Conservation (phyloP, 2,329 filamentous ascomycete species). For the Colletotrichum sojae region DNA sequence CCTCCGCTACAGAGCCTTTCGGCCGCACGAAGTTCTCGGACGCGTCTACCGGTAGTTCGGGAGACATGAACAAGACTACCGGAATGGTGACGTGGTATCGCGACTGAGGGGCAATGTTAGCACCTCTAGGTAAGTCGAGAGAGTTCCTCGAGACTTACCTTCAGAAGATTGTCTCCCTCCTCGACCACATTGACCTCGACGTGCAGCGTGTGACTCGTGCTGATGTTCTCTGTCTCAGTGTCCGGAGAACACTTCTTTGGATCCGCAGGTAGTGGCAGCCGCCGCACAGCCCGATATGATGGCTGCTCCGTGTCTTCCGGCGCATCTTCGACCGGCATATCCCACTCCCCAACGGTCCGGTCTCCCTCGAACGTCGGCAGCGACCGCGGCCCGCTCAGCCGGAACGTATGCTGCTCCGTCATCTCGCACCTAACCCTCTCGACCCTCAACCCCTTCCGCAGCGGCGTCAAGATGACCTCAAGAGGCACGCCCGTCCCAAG, state of each 20-base stretch:
- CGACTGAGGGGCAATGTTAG: not conserved
- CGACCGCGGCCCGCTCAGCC: not conserved
- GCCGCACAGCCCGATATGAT: not conserved
- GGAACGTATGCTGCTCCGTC: slow-evolving; percentile 11
- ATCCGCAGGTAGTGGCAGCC: slow-evolving; percentile 15
- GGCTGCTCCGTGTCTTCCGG: not conserved
- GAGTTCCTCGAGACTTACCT: not conserved
- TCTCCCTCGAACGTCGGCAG: slow-evolving; percentile 4
- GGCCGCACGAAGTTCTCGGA: slow-evolving; percentile 16
- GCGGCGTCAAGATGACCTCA: slow-evolving; percentile 14
- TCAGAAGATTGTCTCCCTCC: not conserved
- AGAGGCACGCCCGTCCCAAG: slow-evolving; percentile 24
- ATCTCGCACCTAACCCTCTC: not conserved
- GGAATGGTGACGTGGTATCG: slow-evolving; percentile 10
- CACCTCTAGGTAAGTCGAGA: not conserved
- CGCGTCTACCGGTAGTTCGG: slow-evolving; percentile 14
- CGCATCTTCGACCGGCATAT: not conserved
- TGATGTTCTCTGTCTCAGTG: slow-evolving; percentile 3
- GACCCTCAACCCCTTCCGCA: not conserved
- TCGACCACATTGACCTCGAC: slow-evolving; percentile 9
- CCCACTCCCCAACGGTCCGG: slow-evolving; percentile 15
- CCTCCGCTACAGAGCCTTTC: no score
- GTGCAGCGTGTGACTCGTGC: slow-evolving; percentile 17
- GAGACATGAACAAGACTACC: slow-evolving; percentile 18
- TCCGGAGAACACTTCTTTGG: slow-evolving; percentile 24